These are phyloP conservation scores for Stagonosporopsis cucurbitacearum DNA, from an alignment of 2,329 filamentous ascomycete species.

Conservation along the genomic window DNA sequence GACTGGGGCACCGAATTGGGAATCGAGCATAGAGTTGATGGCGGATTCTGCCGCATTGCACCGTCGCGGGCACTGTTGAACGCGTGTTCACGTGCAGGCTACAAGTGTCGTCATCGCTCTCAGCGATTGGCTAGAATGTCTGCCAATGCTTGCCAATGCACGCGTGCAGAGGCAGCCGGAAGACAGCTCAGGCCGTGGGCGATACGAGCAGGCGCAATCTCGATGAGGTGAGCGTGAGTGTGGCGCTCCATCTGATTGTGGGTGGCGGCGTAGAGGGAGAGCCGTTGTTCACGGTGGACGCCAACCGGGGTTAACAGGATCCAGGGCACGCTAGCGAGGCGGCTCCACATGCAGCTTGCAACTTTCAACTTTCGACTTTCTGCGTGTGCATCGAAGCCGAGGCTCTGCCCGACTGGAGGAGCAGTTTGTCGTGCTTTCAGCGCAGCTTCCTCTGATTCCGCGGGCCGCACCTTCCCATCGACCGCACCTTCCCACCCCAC, in stretches of 20 bases:
- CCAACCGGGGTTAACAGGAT: background rate
- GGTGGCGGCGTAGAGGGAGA: background rate
- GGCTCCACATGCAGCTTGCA: constrained; percentile 9
- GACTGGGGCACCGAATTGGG: no score
- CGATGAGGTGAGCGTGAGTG: background rate
- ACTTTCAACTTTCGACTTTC: constrained; percentile 3
- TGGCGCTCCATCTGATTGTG: background rate
- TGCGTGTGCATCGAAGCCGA: background rate
- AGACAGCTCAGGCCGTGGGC: background rate
- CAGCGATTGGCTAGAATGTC: no score
- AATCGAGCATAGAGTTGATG: no score
- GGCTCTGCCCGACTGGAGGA: background rate
- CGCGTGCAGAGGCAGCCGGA: background rate
- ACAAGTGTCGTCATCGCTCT: background rate
- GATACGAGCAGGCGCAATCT: no score
- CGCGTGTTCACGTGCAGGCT: background rate
- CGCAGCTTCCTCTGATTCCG: background rate
- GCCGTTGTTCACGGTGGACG: background rate
- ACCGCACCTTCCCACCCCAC: no score
- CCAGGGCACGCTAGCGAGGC: background rate
- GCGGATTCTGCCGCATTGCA: background rate
- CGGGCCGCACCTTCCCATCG: background rate
- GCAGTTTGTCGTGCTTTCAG: constrained; percentile 1
- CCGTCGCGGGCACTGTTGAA: background rate
- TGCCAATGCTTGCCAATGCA: no score